A percentile compares a stretch with the other conserved stretches of the same genome.
These are phyloP conservation scores for Aspergillus funiculosus DNA, from an alignment of 495 filamentous ascomycete genomes.

Conservation along the genomic window DNA sequence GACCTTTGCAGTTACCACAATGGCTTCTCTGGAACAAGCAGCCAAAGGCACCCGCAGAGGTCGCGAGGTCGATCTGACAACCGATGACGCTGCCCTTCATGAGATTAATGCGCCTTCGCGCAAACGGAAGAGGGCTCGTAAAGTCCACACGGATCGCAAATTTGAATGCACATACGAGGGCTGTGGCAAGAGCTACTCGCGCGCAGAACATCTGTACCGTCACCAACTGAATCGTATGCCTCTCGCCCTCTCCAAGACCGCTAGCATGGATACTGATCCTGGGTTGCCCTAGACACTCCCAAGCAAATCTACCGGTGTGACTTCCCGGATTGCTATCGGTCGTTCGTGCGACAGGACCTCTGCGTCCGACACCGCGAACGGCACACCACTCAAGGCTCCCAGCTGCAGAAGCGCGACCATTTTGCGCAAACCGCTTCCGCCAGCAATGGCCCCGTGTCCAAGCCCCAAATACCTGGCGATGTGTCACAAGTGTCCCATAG, in stretches of 20 bases:
- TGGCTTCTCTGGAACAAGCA: slow-evolving; percentile 21
- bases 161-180: slow-evolving; percentile 86
- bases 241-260: neutral
- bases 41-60: slow-evolving; percentile 19
- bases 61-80: slow-evolving; percentile 23
- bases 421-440: slow-evolving; percentile 31
- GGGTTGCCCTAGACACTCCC: slow-evolving; percentile 53
- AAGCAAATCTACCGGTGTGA: slow-evolving; percentile 96
- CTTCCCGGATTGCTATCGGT: slow-evolving; percentile 82
- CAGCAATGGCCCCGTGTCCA: slow-evolving; percentile 11
- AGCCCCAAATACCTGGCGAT: slow-evolving; percentile 15
- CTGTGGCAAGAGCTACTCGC: slow-evolving; percentile 93
- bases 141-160: slow-evolving; percentile 80
- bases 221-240: slow-evolving; percentile 92
- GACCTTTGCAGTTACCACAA: slow-evolving; percentile 24
- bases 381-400: slow-evolving; percentile 92
- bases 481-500: slow-evolving; percentile 8
- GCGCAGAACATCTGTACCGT: slow-evolving; percentile 93
- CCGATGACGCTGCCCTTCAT: slow-evolving; percentile 27
- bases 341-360: slow-evolving; percentile 91
- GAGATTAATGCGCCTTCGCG: slow-evolving; percentile 39
- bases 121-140: slow-evolving; percentile 77
- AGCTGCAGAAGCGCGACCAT: slow-evolving; percentile 81
- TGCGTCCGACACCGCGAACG: slow-evolving; percentile 90
- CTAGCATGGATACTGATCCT: slow-evolving; percentile 13